These are phyloP conservation scores for Sisymbrium altissimum DNA, from an alignment of 345 rosid genomes.

Conservation along the genomic window DNA sequence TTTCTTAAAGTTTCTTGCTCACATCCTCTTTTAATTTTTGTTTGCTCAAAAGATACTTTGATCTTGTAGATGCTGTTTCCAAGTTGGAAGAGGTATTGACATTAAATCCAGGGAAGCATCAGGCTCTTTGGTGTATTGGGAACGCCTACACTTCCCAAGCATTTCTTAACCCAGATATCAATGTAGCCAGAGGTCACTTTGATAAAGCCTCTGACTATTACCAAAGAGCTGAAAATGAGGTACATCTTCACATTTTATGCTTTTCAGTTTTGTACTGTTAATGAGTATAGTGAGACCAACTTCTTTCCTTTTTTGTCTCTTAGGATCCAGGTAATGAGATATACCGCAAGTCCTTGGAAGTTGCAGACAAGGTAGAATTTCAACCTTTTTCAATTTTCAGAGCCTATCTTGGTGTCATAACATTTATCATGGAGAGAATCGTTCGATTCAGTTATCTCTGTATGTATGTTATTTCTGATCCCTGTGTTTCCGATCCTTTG, in stretches of 20 bases:
- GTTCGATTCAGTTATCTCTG: neutral
- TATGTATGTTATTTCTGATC: neutral
- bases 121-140: constrained; percentile 85
- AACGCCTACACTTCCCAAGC: constrained; percentile 82
- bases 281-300: neutral
- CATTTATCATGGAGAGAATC: neutral
- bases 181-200: constrained; percentile 58
- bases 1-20: neutral
- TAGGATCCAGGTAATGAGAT: constrained; percentile 86
- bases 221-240: constrained; percentile 77
- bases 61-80: constrained; percentile 60
- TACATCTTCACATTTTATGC: constrained; percentile 5
- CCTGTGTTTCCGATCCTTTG: neutral
- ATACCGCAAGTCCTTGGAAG: constrained; percentile 77
- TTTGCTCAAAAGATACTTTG: neutral
- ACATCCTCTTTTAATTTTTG: neutral
- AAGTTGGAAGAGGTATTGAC: constrained; percentile 84
- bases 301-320: neutral
- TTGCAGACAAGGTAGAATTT: constrained; percentile 62
- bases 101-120: constrained; percentile 59
- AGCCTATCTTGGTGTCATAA: neutral
- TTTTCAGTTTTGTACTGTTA: neutral
- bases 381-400: neutral
- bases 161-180: constrained; percentile 57
- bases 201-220: constrained; percentile 62